phyloP scores from a whole-genome alignment of 495 filamentous ascomycete species.

The Extremus antarcticus region DNA sequence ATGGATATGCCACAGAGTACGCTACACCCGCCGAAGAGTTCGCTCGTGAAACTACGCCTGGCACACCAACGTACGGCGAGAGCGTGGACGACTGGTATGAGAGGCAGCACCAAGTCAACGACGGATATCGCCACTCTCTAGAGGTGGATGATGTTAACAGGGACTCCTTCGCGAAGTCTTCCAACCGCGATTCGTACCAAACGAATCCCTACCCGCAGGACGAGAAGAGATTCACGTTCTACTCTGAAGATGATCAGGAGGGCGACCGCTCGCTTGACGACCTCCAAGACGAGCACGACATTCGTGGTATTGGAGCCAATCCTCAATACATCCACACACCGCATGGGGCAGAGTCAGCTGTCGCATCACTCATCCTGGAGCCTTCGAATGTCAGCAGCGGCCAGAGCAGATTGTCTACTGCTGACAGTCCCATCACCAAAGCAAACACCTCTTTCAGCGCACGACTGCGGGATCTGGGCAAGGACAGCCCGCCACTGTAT shows the following conservation, averaged over 20 bases:
- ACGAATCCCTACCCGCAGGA: conserved; percentile 40
- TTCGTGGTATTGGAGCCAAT: conserved; percentile 58
- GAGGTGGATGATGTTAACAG: conserved; percentile 30
- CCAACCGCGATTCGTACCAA: conserved; percentile 19
- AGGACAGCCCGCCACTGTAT: conserved; percentile 18
- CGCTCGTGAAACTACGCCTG: conserved; percentile 31
- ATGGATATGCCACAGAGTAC: conserved; percentile 33
- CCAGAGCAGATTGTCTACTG: neutral
- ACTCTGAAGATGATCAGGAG: conserved; percentile 53
- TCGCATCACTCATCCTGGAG: conserved; percentile 68
- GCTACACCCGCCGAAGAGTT: conserved; percentile 30
- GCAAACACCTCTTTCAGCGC: conserved; percentile 11
- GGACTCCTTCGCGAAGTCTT: conserved; percentile 7
- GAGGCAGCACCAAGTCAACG: conserved; percentile 43
- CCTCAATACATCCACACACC: conserved; percentile 63
- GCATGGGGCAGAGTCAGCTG: conserved; percentile 69
- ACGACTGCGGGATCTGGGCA: conserved; percentile 14
- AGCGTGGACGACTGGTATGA: conserved; percentile 41
- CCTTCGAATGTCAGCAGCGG: conserved; percentile 53
- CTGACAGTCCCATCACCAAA: neutral
- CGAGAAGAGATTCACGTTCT: conserved; percentile 46
- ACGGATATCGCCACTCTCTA: conserved; percentile 41
- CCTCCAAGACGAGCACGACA: conserved; percentile 53
- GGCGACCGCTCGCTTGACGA: conserved; percentile 41
- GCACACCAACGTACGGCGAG: conserved; percentile 27